Evolutionary conservation across 495 filamentous ascomycete species (phyloP), one percentile per base, ranked within the genome.

Genomic region (Copromyces sp.): DNA sequence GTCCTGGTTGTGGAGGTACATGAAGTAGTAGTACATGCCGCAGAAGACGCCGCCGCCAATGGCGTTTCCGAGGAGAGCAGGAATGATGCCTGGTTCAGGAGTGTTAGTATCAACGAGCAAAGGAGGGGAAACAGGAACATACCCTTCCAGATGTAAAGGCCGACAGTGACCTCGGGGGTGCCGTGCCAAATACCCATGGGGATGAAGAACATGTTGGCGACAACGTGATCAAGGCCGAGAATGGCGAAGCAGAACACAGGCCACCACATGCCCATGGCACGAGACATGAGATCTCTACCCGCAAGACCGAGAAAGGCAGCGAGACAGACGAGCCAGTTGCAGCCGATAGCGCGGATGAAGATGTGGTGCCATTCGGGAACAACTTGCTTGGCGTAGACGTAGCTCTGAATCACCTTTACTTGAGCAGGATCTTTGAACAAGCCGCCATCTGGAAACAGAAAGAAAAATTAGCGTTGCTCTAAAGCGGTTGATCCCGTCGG

Each of bases 141-240:
- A 75, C 76, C 86, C 75, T 91, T 90, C 88, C 87, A 90, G 75
- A 90, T 89, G 69, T 90, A 90, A 68, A 89, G 77, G 1, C 83
- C 82, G 9, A 87, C 82, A 1, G 80, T 82, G 35, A 90, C 80
- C 1, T 75, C 78, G 0, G 88, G 86, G 0, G 87, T 81, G 0
- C 80, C 81, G 1, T 87, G 74, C 78, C 84, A 90, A 38, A 90
- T 87, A 9, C 79, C 86, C 75, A 87, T 77, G 9, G 88, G 87
- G 42, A 90, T 86, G 75, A 89, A 89, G 42, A 88, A 89, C 87
- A 90, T 90, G 74, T 90, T 90, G 59, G 88, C 88, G 38, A 90
- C 86, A 61, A 90, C 88, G 78, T 90, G 89, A 45, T 90, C 88
- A 7, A 90, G 83, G 0, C 85, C 87, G 6, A 90, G 80, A 11